A percentile compares a stretch with the other conserved stretches of the same genome.
phyloP scores from a whole-genome alignment of 768 basidiomycete species.

The Termitomyces sp. region DNA sequence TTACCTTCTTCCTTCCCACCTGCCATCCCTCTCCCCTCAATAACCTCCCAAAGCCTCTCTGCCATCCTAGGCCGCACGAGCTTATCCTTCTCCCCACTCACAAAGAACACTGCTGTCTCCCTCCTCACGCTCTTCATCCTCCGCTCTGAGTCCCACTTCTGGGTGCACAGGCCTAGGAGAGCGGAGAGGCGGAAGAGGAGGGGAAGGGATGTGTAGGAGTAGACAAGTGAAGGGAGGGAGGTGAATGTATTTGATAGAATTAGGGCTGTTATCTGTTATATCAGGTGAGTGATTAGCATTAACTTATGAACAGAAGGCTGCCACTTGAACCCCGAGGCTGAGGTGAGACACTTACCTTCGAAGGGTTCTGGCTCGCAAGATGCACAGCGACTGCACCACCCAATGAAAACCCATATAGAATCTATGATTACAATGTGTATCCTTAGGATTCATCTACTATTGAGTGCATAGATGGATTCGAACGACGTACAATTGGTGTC shows the following conservation, averaged over 20 bases:
- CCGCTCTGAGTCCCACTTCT: background rate
- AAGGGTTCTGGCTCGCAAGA: background rate
- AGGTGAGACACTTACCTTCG: background rate
- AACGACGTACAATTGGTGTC: background rate
- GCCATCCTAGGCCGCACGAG: background rate
- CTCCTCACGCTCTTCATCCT: background rate
- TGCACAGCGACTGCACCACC: background rate
- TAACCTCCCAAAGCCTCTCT: background rate
- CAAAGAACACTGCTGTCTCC: background rate
- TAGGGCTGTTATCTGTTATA: background rate
- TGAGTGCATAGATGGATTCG: background rate
- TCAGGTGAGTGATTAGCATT: too few relatives aligned
- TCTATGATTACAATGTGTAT: background rate
- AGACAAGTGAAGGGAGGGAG: background rate
- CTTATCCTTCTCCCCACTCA: background rate
- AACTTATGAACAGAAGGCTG: too few relatives aligned
- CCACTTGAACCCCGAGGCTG: too few relatives aligned
- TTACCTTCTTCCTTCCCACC: background rate
- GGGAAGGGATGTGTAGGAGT: background rate
- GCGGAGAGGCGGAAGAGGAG: background rate
- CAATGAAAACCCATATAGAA: background rate
- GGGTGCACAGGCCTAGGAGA: background rate
- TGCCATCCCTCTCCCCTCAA: background rate
- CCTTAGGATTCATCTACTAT: too few relatives aligned
- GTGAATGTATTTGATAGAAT: background rate